Conservation (phyloP, 139 green algal species). For the Helicosporidium sp. region DNA sequence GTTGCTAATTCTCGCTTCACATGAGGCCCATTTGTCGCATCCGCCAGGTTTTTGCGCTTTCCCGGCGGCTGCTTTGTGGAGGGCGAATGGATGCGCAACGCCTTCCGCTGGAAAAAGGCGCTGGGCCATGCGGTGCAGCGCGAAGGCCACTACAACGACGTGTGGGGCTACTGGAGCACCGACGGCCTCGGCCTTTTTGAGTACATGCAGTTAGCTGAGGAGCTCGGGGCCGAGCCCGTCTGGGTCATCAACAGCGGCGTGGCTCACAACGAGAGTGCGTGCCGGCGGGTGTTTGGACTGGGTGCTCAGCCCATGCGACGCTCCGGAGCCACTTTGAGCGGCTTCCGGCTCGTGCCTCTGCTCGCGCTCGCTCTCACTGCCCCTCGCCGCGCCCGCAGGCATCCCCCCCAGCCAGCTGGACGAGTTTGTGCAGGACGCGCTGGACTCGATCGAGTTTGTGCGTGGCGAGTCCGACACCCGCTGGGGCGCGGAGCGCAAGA, state of each 20-base stretch:
- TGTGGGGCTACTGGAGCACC: conserved; percentile 50
- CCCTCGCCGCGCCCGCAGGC: too few species aligned
- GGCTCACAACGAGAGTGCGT: conserved; percentile 10
- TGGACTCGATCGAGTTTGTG: conserved; percentile 45
- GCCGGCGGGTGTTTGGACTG: neutral
- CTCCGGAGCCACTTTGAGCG: too few species aligned
- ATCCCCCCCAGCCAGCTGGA: too few species aligned
- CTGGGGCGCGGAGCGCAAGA: conserved; percentile 30
- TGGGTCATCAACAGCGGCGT: conserved; percentile 35
- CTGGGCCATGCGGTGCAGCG: conserved; percentile 25
- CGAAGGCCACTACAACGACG: conserved; percentile 34
- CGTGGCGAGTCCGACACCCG: conserved; percentile 11
- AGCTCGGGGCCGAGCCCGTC: conserved; percentile 30
- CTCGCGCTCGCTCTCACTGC: too few species aligned
- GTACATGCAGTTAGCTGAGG: conserved; percentile 43
- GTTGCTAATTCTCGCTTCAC: neutral
- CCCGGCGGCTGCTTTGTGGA: conserved; percentile 52
- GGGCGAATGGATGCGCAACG: conserved; percentile 19
- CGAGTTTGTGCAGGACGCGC: conserved; percentile 29
- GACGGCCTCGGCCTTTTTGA: conserved; percentile 48
- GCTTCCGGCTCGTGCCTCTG: too few species aligned
- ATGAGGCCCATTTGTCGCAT: neutral
- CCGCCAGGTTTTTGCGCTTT: conserved; percentile 29
- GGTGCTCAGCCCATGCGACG: too few species aligned
- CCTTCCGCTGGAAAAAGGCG: conserved; percentile 30